Evolutionary conservation across 208 protist species (phyloP).

Genomic region (Acanthamoeba divionensis): DNA sequence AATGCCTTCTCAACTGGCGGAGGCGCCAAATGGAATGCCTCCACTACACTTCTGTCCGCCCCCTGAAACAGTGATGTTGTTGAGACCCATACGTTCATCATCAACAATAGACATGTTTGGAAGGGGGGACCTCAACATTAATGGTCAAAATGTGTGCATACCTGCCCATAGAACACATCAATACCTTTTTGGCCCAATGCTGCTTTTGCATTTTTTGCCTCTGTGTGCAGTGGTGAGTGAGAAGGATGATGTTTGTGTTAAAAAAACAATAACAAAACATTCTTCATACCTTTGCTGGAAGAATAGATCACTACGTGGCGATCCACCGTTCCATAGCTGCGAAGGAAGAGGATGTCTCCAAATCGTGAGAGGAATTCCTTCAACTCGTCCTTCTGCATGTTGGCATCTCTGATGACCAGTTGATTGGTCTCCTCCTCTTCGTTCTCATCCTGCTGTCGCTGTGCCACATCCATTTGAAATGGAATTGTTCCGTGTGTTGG

Average conservation of each 20-base stretch:
- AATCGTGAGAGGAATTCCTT: neutral
- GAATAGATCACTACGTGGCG: neutral
- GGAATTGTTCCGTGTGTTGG: no score
- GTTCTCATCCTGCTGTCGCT: neutral
- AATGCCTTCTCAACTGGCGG: neutral
- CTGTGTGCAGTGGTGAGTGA: neutral
- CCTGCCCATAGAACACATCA: neutral
- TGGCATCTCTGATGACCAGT: neutral
- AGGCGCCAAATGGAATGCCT: constrained; percentile 1
- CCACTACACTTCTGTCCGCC: neutral
- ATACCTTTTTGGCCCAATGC: neutral
- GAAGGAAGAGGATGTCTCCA: constrained; percentile 2
- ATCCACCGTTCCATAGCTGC: neutral
- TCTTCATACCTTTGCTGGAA: neutral
- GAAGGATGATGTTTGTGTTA: neutral
- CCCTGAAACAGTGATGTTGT: neutral
- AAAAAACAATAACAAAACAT: no score
- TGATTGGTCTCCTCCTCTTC: neutral
- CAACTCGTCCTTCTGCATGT: neutral
- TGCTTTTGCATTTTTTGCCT: neutral
- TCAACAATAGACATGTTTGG: neutral
- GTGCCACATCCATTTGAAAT: no score
- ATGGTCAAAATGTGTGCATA: neutral
- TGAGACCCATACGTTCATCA: neutral
- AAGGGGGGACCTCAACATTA: neutral